Conservation (phyloP, 179 eudicot genomes). For the Silene noctiflora region DNA sequence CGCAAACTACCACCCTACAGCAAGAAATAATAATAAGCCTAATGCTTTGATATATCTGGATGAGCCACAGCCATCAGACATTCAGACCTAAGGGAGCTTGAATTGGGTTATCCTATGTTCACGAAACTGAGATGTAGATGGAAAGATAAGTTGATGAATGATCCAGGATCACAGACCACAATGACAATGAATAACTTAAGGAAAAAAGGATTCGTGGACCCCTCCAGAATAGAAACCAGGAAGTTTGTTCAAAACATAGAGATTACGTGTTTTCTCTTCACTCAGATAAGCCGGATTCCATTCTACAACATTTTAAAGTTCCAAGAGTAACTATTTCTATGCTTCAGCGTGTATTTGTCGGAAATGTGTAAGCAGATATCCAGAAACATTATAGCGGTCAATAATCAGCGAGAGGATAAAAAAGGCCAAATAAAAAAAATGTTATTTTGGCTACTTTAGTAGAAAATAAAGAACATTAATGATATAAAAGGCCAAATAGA, state of each 20-base stretch:
- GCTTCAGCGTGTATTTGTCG: background rate
- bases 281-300: background rate
- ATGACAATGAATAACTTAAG: too few relatives aligned
- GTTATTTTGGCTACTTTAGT: background rate
- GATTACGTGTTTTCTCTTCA: background rate
- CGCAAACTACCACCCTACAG: constrained; percentile 70
- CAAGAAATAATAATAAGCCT: constrained; percentile 3
- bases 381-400: background rate
- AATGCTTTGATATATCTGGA: background rate
- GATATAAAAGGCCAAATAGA: background rate
- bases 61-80: background rate
- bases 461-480: background rate
- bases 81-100: background rate
- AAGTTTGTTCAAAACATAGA: background rate
- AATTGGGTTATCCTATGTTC: background rate
- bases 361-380: background rate
- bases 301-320: background rate
- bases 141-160: too few relatives aligned
- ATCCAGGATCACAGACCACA: too few relatives aligned
- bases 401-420: background rate
- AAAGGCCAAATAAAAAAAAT: background rate
- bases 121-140: background rate
- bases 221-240: too few relatives aligned
- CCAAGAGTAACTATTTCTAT: constrained; percentile 1
- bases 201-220: too few relatives aligned